Evolutionary conservation across 495 filamentous ascomycete genomes (phyloP).

Genomic region (Aspergillus heteromorphus): DNA sequence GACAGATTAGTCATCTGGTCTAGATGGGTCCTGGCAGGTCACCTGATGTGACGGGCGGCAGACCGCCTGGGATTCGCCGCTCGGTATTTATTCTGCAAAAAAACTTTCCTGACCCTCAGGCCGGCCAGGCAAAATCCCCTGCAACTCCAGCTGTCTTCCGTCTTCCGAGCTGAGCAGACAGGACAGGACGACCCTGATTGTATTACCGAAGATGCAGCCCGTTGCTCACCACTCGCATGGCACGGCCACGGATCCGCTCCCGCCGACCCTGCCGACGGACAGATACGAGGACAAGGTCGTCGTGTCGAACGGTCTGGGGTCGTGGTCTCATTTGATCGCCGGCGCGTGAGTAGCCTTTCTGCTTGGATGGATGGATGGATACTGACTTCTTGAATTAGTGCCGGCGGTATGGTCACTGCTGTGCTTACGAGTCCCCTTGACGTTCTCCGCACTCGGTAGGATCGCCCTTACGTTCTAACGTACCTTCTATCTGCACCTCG

Average conservation of each 20-base stretch:
- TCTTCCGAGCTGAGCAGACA: background rate
- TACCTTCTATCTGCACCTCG: background rate
- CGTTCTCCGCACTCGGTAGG: constrained; percentile 71
- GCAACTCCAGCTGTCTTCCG: background rate
- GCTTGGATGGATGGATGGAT: background rate
- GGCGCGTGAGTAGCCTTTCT: constrained; percentile 61
- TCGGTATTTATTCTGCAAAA: background rate
- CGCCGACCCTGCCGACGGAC: background rate
- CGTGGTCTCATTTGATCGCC: constrained; percentile 79
- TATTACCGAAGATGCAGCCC: background rate
- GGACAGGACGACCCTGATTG: background rate
- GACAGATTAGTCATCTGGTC: background rate
- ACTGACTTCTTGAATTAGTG: constrained; percentile 37
- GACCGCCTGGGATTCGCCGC: constrained; percentile 2
- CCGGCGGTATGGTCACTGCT: constrained; percentile 80
- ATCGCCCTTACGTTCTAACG: no score
- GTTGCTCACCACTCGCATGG: background rate
- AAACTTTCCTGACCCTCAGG: background rate
- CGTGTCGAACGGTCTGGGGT: background rate
- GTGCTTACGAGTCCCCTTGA: constrained; percentile 80
- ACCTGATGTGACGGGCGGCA: background rate
- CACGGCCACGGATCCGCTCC: background rate
- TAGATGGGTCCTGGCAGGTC: background rate
- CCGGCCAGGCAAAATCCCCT: background rate
- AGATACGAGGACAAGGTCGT: background rate